These are phyloP conservation scores for Mortierella claussenii DNA, from an alignment of 192 early-diverging fungal species.

Conservation along the genomic window DNA sequence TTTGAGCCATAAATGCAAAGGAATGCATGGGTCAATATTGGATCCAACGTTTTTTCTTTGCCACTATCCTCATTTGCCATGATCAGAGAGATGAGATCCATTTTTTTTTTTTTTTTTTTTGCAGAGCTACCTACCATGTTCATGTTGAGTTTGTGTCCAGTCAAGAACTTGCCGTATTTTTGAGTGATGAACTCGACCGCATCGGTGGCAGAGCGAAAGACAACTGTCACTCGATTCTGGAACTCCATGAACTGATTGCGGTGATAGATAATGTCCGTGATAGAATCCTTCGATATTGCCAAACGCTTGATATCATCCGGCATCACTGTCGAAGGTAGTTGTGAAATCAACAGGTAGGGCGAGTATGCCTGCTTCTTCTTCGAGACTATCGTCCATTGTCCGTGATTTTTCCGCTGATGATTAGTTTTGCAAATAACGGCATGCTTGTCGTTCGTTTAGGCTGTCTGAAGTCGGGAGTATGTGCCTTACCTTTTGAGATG, in stretches of 20 bases:
- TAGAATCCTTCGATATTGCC: constrained; percentile 31
- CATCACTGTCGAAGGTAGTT: constrained; percentile 39
- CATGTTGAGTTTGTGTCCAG: constrained; percentile 36
- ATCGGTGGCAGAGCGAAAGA: constrained; percentile 46
- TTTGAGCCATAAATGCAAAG: not conserved
- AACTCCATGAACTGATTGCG: constrained; percentile 43
- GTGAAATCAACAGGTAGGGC: constrained; percentile 28
- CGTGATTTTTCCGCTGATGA: too few species aligned
- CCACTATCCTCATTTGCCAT: too few species aligned
- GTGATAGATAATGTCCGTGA: constrained; percentile 41
- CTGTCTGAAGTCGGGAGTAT: not conserved
- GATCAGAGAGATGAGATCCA: not conserved
- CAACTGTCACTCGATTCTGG: constrained; percentile 30
- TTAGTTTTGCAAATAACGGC: not conserved
- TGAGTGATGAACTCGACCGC: constrained; percentile 48
- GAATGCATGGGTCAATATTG: too few species aligned
- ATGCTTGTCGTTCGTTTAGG: not conserved
- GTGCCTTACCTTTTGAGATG: constrained; percentile 32
- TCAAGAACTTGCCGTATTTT: constrained; percentile 40
- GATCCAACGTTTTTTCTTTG: too few species aligned
- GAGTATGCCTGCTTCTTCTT: constrained; percentile 45
- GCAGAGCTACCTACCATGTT: constrained; percentile 35
- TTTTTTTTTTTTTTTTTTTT: not conserved
- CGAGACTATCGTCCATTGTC: too few species aligned
- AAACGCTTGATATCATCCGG: constrained; percentile 48